phyloP scores from a whole-genome alignment of 1,284 basidiomycete species.

The Sporisorium scitamineum region DNA sequence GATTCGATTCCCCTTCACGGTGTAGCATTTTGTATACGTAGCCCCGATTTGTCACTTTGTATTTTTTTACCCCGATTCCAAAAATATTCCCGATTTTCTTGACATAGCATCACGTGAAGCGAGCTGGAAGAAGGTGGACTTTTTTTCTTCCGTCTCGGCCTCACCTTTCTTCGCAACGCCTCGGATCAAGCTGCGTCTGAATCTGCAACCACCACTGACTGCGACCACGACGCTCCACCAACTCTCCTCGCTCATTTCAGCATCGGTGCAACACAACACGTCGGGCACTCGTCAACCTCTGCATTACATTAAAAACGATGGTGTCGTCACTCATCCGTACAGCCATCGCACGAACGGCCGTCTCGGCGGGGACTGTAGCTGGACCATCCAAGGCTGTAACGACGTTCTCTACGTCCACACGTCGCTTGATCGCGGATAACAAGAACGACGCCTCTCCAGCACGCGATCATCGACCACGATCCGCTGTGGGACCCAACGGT shows the following conservation, averaged over 20 bases:
- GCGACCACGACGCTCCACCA: not conserved
- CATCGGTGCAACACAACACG: no score
- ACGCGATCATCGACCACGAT: slow-evolving; percentile 24
- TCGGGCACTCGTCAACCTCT: no score
- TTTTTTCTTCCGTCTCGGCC: slow-evolving; percentile 11
- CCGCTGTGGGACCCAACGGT: slow-evolving; percentile 14
- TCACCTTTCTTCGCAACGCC: not conserved
- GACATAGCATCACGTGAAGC: not conserved
- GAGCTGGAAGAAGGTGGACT: not conserved
- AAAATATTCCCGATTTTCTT: slow-evolving; percentile 13
- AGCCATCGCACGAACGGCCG: not conserved
- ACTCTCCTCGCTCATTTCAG: not conserved
- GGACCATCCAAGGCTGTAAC: slow-evolving; percentile 14
- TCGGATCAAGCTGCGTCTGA: not conserved
- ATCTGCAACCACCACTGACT: not conserved
- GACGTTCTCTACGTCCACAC: slow-evolving; percentile 7
- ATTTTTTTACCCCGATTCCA: not conserved
- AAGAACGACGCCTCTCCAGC: slow-evolving; percentile 27
- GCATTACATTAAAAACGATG: no score
- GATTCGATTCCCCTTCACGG: no score
- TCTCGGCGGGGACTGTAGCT: slow-evolving; percentile 3
- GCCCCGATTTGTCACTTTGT: not conserved
- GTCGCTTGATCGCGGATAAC: slow-evolving; percentile 24
- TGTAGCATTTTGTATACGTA: not conserved
- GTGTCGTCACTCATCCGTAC: slow-evolving; percentile 22